phyloP scores from a whole-genome alignment of 139 green algal species.

The Haematococcus lacustris region DNA sequence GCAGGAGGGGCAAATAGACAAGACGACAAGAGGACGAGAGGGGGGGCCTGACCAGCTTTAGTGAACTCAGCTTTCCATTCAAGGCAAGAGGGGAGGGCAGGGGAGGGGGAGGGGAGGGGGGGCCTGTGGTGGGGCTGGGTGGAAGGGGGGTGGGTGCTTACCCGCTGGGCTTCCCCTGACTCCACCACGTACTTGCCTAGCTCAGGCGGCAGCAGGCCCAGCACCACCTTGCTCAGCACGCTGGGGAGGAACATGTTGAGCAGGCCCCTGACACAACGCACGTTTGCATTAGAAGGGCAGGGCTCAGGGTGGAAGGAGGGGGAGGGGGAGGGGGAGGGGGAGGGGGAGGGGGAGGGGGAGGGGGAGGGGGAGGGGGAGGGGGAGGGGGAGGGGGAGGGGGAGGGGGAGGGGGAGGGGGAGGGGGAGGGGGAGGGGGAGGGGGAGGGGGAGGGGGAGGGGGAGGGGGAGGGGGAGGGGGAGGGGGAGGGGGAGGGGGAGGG shows the following conservation, averaged over 20 bases:
- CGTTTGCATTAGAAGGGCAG: too few species aligned
- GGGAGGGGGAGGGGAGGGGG: background rate
- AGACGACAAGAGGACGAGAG: background rate
- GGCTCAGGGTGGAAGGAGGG: too few species aligned
- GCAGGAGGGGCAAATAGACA: background rate
- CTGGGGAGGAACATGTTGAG: slow-evolving; percentile 27
- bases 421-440: too few species aligned
- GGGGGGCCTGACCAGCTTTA: background rate
- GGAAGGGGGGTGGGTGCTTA: slow-evolving; percentile 1
- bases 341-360: too few species aligned
- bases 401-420: too few species aligned
- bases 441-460: too few species aligned
- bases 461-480: too few species aligned
- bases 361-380: too few species aligned
- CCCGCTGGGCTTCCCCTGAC: slow-evolving; percentile 35
- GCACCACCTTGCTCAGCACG: slow-evolving; percentile 34
- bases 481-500: too few species aligned
- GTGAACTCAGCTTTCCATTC: background rate
- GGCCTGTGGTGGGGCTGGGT: background rate
- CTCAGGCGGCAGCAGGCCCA: slow-evolving; percentile 42
- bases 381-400: too few species aligned
- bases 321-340: too few species aligned
- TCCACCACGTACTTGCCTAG: slow-evolving; percentile 54
- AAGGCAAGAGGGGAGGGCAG: background rate
- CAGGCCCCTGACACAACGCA: slow-evolving; percentile 21